These are phyloP conservation scores for Nothopassalora personata DNA, from an alignment of 2,329 filamentous ascomycete genomes.

Conservation along the genomic window DNA sequence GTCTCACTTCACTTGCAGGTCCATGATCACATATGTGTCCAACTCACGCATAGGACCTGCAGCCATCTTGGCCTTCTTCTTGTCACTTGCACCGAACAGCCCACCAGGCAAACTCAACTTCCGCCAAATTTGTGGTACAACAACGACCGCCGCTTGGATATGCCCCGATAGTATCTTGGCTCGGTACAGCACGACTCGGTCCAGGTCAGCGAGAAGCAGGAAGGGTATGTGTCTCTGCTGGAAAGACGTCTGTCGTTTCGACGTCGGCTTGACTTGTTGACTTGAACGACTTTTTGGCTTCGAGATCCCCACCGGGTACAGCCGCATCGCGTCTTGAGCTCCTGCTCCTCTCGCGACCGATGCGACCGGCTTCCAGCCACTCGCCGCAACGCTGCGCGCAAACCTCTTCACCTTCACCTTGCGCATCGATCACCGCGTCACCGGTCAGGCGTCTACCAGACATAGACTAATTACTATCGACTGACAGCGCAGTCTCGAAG, in stretches of 20 bases:
- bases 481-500: no score
- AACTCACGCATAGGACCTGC: conserved; percentile 57
- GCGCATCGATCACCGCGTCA: not conserved
- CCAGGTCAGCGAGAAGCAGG: not conserved
- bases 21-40: conserved; percentile 36
- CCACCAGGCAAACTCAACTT: conserved; percentile 3
- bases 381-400: not conserved
- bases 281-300: not conserved
- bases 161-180: not conserved
- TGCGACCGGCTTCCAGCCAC: not conserved
- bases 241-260: not conserved
- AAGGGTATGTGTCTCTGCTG: not conserved
- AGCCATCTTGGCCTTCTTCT: conserved; percentile 41
- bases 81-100: not conserved
- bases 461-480: not conserved
- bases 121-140: not conserved
- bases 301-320: not conserved
- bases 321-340: not conserved
- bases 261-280: not conserved
- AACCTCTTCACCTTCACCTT: not conserved
- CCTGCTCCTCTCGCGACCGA: not conserved
- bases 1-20: conserved; percentile 42
- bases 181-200: not conserved
- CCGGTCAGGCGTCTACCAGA: not conserved
- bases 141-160: not conserved